Conservation (phyloP, 352 stramenopile genomes). For the Phytophthora sp. region DNA sequence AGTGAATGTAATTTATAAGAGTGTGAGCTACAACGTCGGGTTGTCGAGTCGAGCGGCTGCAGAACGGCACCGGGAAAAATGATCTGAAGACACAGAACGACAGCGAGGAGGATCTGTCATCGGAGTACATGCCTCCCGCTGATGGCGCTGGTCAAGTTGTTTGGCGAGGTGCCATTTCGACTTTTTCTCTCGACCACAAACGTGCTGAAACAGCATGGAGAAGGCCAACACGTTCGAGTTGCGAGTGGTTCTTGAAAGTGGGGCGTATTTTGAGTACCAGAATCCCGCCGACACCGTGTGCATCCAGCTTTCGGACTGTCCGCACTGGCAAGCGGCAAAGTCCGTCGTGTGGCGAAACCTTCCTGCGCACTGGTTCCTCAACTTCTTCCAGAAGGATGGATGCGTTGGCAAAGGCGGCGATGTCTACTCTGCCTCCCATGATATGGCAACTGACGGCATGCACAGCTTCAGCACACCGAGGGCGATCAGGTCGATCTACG, state of each 20-base stretch:
- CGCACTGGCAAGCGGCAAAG: background rate
- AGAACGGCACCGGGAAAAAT: constrained; percentile 1
- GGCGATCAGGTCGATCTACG: background rate
- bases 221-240: constrained; percentile 1
- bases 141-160: too few species aligned
- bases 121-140: too few species aligned
- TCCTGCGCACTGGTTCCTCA: background rate
- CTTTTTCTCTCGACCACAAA: background rate
- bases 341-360: constrained; percentile 4
- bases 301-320: constrained; percentile 1
- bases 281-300: background rate
- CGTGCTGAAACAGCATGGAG: background rate
- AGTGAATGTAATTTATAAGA: constrained; percentile 42
- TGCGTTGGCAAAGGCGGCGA: background rate
- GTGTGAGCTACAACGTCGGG: background rate
- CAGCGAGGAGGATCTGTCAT: background rate
- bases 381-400: constrained; percentile 2
- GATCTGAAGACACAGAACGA: constrained; percentile 3
- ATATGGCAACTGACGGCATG: background rate
- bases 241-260: constrained; percentile 1
- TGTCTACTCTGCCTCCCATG: background rate
- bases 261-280: background rate
- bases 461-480: background rate
- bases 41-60: background rate
- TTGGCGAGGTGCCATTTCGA: too few species aligned